Base-by-base conservation (phyloP, 495 filamentous ascomycete genomes). In the Penicillium manginii region DNA sequence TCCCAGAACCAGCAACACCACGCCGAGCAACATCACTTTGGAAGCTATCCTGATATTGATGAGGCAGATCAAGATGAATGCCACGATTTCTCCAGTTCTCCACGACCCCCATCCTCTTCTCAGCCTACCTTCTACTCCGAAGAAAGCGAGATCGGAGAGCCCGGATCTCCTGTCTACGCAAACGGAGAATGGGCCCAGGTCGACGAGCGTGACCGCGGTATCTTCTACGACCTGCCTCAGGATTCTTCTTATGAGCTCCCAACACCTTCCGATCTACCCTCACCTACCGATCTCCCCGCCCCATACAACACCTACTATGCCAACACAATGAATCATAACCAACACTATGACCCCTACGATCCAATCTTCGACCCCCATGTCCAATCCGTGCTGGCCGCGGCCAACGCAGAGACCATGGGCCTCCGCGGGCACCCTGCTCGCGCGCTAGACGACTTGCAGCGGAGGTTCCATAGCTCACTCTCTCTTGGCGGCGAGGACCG, bases 111-210 rank as follows among this genome's bases (percentile, higher is more conserved):
- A 9, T 61, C 71, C 3, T 58, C 63, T 7, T 68, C 69, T n/a
- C 64, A 58, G 31, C 58, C 62, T 29, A 63, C 62, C 35, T 60
- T 64, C 51, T 66, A 55, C 54, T 64, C 64, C 15, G 63, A 53
- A 12, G 65, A 63, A 17, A 64, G 65, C 33, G 67, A 77, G 10
- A 69, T 78, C 18, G 75, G 75, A 47, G 74, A 78, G 53, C 73
- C 73, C 1, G 73, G 73, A 17, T 71, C 68, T 3, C 67, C 72
- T 2, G 65, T 76, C 58, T 68, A 65, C 54, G 68, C 71, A 21
- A 73, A 75, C 50, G 61, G 65, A 39, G 62, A 64, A 52, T 71
- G 64, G 66, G 57, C 61, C 32, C 60, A 67, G 43, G 64, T 69
- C 21, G 54, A 66, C 59, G 62, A 61, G 32, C 60, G 67, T 43